These are phyloP conservation scores for Botrytis aclada DNA, from an alignment of 2,329 filamentous ascomycete genomes.

Conservation along the genomic window DNA sequence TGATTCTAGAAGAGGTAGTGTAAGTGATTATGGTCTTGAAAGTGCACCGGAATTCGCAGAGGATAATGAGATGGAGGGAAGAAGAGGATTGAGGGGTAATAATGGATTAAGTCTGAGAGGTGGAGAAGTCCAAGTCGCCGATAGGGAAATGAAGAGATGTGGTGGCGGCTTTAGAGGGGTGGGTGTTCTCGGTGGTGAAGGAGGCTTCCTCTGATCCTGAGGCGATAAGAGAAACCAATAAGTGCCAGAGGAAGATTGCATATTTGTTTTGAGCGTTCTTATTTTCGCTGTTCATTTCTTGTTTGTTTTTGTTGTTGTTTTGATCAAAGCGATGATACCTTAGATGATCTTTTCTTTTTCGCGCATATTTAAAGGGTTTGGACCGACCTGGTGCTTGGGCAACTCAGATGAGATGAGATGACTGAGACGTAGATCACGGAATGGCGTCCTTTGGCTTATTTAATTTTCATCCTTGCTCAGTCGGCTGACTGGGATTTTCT, in stretches of 20 bases:
- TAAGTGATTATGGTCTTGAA: not conserved
- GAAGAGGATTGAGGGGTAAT: not conserved
- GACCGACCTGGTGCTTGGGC: not conserved
- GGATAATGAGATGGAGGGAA: not conserved
- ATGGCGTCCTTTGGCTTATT: conserved; percentile 9
- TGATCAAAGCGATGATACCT: conserved; percentile 5
- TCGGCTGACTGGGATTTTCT: not conserved
- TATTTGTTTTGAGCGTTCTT: conserved; percentile 5
- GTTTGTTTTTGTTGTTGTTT: not conserved
- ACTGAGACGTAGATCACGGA: conserved; percentile 9
- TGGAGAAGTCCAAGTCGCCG: not conserved
- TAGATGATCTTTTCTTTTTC: not conserved
- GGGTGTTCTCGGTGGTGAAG: conserved; percentile 8
- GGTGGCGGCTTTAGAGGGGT: not conserved
- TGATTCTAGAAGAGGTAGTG: conserved; percentile 27
- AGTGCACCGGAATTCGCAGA: not conserved
- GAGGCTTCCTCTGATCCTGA: not conserved
- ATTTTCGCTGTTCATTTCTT: not conserved
- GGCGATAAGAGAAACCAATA: not conserved
- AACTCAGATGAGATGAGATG: conserved; percentile 2
- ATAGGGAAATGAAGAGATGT: not conserved
- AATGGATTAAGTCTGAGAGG: not conserved
- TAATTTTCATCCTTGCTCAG: not conserved
- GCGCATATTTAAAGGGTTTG: not conserved
- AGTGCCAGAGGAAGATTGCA: not conserved